Percentiles rank a stretch among this genome's conserved stretches.
Evolutionary conservation across 306 rosid species (phyloP).

Genomic region (Quercus gilva): DNA sequence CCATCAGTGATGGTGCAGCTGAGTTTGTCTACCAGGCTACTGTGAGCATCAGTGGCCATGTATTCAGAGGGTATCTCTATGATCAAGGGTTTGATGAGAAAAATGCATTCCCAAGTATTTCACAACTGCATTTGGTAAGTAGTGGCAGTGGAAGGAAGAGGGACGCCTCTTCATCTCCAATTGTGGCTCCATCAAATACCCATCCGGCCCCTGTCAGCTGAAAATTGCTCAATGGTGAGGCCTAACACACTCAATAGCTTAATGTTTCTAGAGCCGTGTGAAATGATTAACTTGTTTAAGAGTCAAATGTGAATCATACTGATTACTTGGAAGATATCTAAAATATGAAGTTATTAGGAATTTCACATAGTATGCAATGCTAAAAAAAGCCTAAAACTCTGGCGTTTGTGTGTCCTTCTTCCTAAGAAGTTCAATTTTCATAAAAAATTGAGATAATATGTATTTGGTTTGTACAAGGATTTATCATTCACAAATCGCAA

Average conservation of each 20-base stretch:
- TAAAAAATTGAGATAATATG: no score
- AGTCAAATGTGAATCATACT: background rate
- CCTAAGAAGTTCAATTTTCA: background rate
- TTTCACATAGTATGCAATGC: background rate
- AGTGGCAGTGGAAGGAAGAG: conserved; percentile 48
- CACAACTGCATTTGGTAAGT: conserved; percentile 55
- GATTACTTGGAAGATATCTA: background rate
- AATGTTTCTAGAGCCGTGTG: background rate
- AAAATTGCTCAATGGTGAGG: conserved; percentile 22
- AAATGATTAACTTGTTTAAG: background rate
- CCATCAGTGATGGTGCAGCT: conserved; percentile 60
- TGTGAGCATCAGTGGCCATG: conserved; percentile 75
- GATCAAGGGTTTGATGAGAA: conserved; percentile 66
- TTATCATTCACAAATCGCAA: no score
- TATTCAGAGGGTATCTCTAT: conserved; percentile 78
- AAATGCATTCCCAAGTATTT: conserved; percentile 39
- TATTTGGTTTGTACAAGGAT: no score
- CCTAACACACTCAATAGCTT: background rate
- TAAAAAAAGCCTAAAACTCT: background rate
- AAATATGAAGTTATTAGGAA: background rate
- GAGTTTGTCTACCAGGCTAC: conserved; percentile 72
- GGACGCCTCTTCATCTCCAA: conserved; percentile 44
- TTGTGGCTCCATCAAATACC: conserved; percentile 38
- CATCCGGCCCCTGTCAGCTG: conserved; percentile 53
- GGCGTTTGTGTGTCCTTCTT: background rate